Conservation (phyloP, 768 basidiomycete genomes). For the Ephemerocybe angulata region DNA sequence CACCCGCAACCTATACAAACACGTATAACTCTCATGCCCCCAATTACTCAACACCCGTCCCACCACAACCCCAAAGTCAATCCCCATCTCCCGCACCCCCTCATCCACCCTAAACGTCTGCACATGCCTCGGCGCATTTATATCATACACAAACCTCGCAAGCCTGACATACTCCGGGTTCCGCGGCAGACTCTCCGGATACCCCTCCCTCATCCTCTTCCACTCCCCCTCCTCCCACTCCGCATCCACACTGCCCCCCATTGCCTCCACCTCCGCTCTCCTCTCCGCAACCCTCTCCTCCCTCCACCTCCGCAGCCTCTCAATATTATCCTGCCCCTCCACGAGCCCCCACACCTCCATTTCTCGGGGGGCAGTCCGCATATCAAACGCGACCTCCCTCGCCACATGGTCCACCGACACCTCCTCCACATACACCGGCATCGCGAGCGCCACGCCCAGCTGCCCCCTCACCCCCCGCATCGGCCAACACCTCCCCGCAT, state of each 20-base stretch:
- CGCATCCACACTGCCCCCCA: constrained; percentile 27
- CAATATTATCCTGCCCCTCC: constrained; percentile 70
- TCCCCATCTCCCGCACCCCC: constrained; percentile 62
- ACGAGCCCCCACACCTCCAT: constrained; percentile 93
- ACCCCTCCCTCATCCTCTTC: constrained; percentile 33
- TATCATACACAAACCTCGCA: constrained; percentile 62
- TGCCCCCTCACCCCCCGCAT: constrained; percentile 77
- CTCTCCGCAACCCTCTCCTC: constrained; percentile 31
- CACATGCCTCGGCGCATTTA: constrained; percentile 54
- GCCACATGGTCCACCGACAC: constrained; percentile 90
- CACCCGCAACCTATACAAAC: constrained; percentile 82
- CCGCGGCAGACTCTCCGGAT: constrained; percentile 47
- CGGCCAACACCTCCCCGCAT: constrained; percentile 91
- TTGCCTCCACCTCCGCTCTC: constrained; percentile 23
- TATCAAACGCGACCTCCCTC: constrained; percentile 75
- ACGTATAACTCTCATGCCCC: constrained; percentile 81
- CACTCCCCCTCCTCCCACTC: constrained; percentile 22
- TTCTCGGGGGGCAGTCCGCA: constrained; percentile 73
- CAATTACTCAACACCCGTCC: constrained; percentile 82
- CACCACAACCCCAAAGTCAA: constrained; percentile 85
- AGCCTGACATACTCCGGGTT: constrained; percentile 56
- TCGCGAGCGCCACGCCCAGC: constrained; percentile 75
- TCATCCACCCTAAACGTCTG: constrained; percentile 78
- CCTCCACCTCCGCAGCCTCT: constrained; percentile 55
- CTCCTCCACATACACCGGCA: constrained; percentile 68